Base-by-base conservation (phyloP, 495 filamentous ascomycete species). In the Niebla homalea region DNA sequence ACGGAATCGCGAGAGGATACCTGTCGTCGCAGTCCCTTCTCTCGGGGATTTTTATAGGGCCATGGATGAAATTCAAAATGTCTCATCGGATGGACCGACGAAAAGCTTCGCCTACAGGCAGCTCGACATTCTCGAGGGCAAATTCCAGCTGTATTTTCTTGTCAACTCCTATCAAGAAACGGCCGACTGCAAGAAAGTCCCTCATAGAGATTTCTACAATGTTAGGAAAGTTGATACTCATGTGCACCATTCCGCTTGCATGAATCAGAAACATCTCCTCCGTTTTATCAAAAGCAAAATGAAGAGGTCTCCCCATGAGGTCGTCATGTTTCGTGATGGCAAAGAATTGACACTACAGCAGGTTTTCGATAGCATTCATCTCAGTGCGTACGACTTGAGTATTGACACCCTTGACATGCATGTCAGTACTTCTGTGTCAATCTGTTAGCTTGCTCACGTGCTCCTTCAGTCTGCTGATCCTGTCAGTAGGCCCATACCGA, bases 391-490 rank as follows among this genome's bases (percentile, higher is more conserved):
- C 65, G 93, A 98, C 64, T 71, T 98, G 37, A 96, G 90, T 67
- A 98, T 98, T 55, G 92, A 98, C 66, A 98, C 92, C 6, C 73
- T 98, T 36, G 92, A 98, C 70, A 98, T 97, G 90, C 92, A 98
- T 73, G 83, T 85, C 69, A 54, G 81, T 75, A 29, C 43, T 1
- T 5, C 57, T 25, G 22, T 5, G 29, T 38, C n/a, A 2, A 36
- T 16, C 22, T 29, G 32, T 23, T 19, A 29, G 23, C 22, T 41
- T 11, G 7, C 36, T 8, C 19, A 40, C 23, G 36, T 52, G 21
- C 39, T 19, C 1, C 7, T 14, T 47, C 19, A n/a, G 36, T 18
- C 14, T 50, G 36, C 43, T 57, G 37, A 60, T 49, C 36, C 14
- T 18, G 36, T 29, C 38, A 39, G 23, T 57, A 90, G 85, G 90